phyloP scores from a whole-genome alignment of 768 basidiomycete genomes.

The Leccinum boreale region DNA sequence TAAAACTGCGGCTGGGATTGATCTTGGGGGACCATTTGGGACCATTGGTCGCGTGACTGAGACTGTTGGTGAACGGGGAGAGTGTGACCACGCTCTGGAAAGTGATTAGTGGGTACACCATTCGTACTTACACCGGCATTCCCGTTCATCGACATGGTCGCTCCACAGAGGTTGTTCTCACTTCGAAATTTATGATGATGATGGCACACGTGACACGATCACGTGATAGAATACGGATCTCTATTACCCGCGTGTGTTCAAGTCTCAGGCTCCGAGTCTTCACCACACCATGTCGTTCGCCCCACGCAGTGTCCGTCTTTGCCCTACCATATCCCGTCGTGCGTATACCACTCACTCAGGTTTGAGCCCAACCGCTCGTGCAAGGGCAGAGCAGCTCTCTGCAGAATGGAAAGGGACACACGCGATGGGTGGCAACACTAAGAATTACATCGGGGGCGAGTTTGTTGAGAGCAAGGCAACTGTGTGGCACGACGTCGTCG shows the following conservation, averaged over 20 bases:
- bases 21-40: constrained; percentile 26
- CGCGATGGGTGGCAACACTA: constrained; percentile 81
- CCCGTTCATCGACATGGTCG: constrained; percentile 11
- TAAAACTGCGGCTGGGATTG: constrained; percentile 28
- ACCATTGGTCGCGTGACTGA: constrained; percentile 20
- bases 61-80: constrained; percentile 21
- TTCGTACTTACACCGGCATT: constrained; percentile 16
- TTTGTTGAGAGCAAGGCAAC: constrained; percentile 78
- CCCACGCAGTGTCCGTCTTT: constrained; percentile 16
- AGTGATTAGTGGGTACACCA: constrained; percentile 14
- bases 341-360: constrained; percentile 49
- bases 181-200: background rate
- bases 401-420: constrained; percentile 84
- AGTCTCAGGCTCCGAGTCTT: constrained; percentile 3
- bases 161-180: background rate
- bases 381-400: constrained; percentile 68
- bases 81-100: constrained; percentile 9
- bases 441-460: constrained; percentile 89
- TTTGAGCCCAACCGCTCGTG: constrained; percentile 51
- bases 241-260: background rate
- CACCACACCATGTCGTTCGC: constrained; percentile 21
- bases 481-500: constrained; percentile 83
- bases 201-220: constrained; percentile 17
- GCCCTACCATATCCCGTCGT: constrained; percentile 13
- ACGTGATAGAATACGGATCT: constrained; percentile 13